Evolutionary conservation across 208 protist genomes (phyloP), one percentile per base, ranked within the genome.

Genomic region (Acanthamoeba triangularis): DNA sequence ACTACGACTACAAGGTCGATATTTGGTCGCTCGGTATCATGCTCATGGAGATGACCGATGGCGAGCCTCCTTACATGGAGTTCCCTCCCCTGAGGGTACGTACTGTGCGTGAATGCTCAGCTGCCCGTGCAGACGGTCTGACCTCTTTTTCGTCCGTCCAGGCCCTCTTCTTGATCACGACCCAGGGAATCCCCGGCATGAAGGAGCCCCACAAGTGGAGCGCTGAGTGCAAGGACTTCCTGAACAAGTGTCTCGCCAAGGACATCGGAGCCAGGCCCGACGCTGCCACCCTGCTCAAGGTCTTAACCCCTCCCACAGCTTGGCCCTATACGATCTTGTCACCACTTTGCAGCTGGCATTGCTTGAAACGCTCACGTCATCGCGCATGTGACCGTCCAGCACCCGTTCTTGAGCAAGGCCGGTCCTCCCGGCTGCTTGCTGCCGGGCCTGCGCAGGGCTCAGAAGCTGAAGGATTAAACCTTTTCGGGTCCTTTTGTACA

Each of bases 91-190:
- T 97, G n/a, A 52, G 52, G 49, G 44, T 61, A 87, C 78, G 37
- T n/a, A 0, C 3, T 41, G 20, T 61, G 11, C 13, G 41, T 47
- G 41, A 47, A 47, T 47, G 41, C 47, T 35, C 30, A 13, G 30
- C 23, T 90, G n/a, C n/a, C n/a, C 65, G 65, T 14, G 65, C 23
- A 0, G 10, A 37, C n/a, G 23, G 25, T 4, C 25, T 18, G 11
- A 37, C 8, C 28, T 85, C 35, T 13, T n/a, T 56, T 85, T 16
- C 16, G 0, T 49, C 2, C 35, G n/a, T 80, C n/a, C 59, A 85
- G 44, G 96, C 96, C 16, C 82, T 97, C 7, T 97, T 97, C 72
- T 80, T 96, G 49, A 97, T 97, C 76, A 96, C 96, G 5, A 97
- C 96, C 16, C 96, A 97, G 37, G 96, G 96, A 90, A 97, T 96